Conservation (phyloP, 139 green algal genomes). For the Desmodesmus armatus region DNA sequence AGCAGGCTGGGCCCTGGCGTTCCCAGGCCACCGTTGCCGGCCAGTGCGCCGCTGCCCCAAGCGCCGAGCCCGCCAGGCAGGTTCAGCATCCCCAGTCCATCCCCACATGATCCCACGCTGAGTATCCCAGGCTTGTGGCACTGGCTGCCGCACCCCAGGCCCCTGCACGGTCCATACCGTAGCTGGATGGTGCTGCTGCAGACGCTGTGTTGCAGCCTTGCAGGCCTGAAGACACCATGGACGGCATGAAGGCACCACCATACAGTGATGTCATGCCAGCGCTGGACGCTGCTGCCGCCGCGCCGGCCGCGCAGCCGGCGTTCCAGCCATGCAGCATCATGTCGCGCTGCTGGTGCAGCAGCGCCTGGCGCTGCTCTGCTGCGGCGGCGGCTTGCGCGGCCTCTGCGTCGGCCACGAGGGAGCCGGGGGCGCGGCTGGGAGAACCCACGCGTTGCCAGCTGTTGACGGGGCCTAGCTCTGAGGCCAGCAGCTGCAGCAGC, state of each 20-base stretch:
- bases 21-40: not conserved
- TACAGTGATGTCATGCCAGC: not conserved
- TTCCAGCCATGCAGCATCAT: not conserved
- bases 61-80: not conserved
- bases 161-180: not conserved
- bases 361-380: not conserved
- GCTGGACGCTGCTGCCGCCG: not conserved
- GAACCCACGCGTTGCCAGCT: conserved; percentile 12
- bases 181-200: not conserved
- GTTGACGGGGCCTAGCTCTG: conserved; percentile 23
- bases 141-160: not conserved
- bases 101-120: not conserved
- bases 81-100: not conserved
- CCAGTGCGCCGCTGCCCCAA: not conserved
- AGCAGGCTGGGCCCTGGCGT: not conserved
- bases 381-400: not conserved
- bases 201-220: not conserved
- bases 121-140: not conserved
- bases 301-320: not conserved
- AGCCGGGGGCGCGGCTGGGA: not conserved
- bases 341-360: no score
- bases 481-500: conserved; percentile 32
- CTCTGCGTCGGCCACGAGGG: not conserved
- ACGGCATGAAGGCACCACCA: not conserved
- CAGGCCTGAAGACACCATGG: not conserved